These are phyloP conservation scores for Zymoseptoria brevis DNA, from an alignment of 2,329 filamentous ascomycete genomes.

Conservation along the genomic window DNA sequence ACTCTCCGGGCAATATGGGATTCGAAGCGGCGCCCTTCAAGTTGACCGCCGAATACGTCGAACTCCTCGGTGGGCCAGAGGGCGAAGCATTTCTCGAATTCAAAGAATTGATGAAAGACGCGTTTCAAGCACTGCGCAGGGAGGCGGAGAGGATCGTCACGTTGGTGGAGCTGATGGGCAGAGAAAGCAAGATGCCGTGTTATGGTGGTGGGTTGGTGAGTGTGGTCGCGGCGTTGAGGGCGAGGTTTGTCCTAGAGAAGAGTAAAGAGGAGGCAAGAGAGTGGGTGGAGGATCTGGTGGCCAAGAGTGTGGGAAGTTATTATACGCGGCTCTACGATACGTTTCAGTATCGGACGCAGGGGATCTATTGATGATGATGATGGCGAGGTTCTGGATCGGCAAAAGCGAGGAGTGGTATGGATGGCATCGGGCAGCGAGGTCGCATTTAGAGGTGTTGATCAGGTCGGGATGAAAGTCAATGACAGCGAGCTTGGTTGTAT, in stretches of 20 bases:
- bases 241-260: slow-evolving; percentile 73
- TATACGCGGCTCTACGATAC: slow-evolving; percentile 69
- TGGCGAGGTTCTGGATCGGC: background rate
- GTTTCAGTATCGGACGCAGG: slow-evolving; percentile 81
- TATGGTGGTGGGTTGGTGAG: slow-evolving; percentile 66
- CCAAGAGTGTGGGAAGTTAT: slow-evolving; percentile 77
- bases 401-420: background rate
- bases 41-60: slow-evolving; percentile 76
- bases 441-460: background rate
- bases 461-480: background rate
- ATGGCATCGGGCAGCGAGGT: background rate
- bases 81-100: slow-evolving; percentile 66
- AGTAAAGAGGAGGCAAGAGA: slow-evolving; percentile 73
- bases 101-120: slow-evolving; percentile 71
- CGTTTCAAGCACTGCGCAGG: slow-evolving; percentile 71
- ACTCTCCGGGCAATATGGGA: slow-evolving; percentile 73
- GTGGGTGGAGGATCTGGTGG: slow-evolving; percentile 74
- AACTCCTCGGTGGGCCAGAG: slow-evolving; percentile 67
- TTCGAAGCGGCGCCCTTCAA: slow-evolving; percentile 86
- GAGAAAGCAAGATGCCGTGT: slow-evolving; percentile 76
- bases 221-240: slow-evolving; percentile 60
- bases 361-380: slow-evolving; percentile 58
- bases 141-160: slow-evolving; percentile 76
- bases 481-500: background rate
- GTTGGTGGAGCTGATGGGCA: slow-evolving; percentile 76